Evolutionary conservation across 192 early-diverging fungal species (phyloP).

Genomic region (Chytriomyces sp.): DNA sequence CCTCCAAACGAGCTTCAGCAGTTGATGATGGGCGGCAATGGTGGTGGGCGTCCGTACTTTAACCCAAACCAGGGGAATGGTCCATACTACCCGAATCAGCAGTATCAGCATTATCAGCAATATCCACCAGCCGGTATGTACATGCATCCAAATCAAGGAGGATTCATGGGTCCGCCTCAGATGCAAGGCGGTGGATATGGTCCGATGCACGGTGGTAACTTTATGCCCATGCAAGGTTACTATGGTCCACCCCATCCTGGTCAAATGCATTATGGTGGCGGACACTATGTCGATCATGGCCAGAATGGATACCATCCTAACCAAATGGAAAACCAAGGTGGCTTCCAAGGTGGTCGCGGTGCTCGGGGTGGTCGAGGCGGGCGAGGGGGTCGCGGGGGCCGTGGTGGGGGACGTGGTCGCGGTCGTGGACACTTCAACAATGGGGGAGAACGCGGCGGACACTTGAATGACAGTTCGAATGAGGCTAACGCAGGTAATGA

Average conservation of each 20-base stretch:
- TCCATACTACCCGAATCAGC: conserved; percentile 5
- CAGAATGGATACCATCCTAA: background rate
- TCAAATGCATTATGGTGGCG: background rate
- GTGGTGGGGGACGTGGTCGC: background rate
- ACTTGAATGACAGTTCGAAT: background rate
- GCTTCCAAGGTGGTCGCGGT: background rate
- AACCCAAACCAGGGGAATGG: background rate
- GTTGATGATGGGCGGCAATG: conserved; percentile 5
- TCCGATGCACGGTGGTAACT: background rate
- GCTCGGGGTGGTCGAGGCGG: conserved; percentile 4
- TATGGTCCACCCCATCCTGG: background rate
- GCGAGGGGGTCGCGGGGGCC: background rate
- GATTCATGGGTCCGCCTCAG: conserved; percentile 8
- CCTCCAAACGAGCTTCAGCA: conserved; percentile 14
- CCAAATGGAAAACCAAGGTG: background rate
- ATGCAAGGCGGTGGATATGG: background rate
- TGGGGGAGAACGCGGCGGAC: background rate
- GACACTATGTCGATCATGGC: background rate
- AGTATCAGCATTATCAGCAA: background rate
- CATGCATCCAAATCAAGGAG: background rate
- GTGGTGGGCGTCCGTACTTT: background rate
- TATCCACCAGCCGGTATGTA: background rate
- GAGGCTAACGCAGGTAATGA: background rate
- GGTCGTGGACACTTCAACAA: background rate
- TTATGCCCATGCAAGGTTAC: background rate